Evolutionary conservation across 306 rosid species (phyloP), one percentile per base, ranked within the genome.

Genomic region (Cucurbita argyrosperma): DNA sequence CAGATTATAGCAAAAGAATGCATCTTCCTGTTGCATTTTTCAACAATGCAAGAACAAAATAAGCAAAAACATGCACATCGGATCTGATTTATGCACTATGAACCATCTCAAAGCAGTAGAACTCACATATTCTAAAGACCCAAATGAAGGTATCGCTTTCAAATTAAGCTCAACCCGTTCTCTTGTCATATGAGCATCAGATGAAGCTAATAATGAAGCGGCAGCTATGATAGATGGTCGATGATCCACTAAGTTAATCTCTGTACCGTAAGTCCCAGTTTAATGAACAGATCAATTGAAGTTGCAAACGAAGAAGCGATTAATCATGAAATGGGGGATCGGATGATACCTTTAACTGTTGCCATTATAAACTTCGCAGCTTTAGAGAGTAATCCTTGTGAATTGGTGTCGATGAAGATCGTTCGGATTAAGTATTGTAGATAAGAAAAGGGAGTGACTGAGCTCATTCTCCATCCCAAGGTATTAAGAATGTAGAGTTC

Each of bases 401-500:
- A 76, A 76, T 59, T 82, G 58, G 83, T 74, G 75, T 83, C 82
- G 68, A 76, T 75, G 55, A 54, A 72, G 76, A 94, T 77, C 67
- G 88, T 87, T 53, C 61, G 80, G 58, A 84, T 74, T 74, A 94
- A 89, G 84, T 87, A 87, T 60, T 79, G 85, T 23, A 90, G 72
- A 84, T 85, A 94, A 78, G 84, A 50, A 85, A 94, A 90, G 68
- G 97, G 97, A 53, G 98, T 94, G 37, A 88, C 79, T 76, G 87
- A 83, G 77, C 90, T 88, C 90, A 90, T 74, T 82, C 85, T 88
- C 98, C 97, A 94, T 62, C 85, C 94, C 88, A 94, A 85, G 43
- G 92, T 73, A 74, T 69, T 71, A 58, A 94, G 80, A 81, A 94
- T 79, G 76, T 87, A 43, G 1, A 94, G 75, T 76, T 94, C 98